These are phyloP conservation scores for Rhodotorula kratochvilovae DNA, from an alignment of 768 basidiomycete genomes.

Conservation along the genomic window DNA sequence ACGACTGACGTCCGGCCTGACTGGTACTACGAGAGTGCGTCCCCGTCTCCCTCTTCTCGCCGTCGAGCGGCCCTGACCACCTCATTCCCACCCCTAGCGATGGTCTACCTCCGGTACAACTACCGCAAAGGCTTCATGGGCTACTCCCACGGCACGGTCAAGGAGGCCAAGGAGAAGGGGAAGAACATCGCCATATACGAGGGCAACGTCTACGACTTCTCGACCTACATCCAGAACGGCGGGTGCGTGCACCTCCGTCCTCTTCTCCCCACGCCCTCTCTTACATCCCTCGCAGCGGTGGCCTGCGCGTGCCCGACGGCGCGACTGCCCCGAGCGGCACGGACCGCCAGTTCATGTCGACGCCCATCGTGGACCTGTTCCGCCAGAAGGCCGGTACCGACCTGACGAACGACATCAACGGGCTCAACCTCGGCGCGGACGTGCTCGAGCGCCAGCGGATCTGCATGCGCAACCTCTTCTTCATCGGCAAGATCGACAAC, in stretches of 20 bases:
- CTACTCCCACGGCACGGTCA: conserved; percentile 60
- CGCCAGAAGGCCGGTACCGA: conserved; percentile 68
- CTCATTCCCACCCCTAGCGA: no score
- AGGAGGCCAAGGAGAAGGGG: conserved; percentile 51
- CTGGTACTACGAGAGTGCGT: conserved; percentile 78
- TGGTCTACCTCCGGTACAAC: conserved; percentile 82
- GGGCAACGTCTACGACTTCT: conserved; percentile 78
- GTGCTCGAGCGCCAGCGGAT: conserved; percentile 69
- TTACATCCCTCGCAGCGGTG: conserved; percentile 23
- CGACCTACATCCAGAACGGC: conserved; percentile 67
- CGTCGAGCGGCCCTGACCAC: no score
- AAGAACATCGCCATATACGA: conserved; percentile 76
- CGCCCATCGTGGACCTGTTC: conserved; percentile 69
- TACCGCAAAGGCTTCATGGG: conserved; percentile 84
- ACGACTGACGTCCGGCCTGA: conserved; percentile 88
- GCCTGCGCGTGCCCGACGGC: conserved; percentile 43
- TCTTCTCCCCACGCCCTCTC: background rate
- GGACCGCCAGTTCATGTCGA: conserved; percentile 66
- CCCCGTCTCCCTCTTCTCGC: background rate
- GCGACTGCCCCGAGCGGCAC: conserved; percentile 44
- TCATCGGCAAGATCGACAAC: conserved; percentile 84
- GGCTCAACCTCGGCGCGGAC: conserved; percentile 59
- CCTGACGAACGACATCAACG: conserved; percentile 69
- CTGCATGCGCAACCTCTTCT: conserved; percentile 88
- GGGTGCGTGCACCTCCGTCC: conserved; percentile 31